Percentiles rank a stretch among this genome's conserved stretches.
These are phyloP conservation scores for Agaricus subrufescens DNA, from an alignment of 768 basidiomycete genomes.

Conservation along the genomic window DNA sequence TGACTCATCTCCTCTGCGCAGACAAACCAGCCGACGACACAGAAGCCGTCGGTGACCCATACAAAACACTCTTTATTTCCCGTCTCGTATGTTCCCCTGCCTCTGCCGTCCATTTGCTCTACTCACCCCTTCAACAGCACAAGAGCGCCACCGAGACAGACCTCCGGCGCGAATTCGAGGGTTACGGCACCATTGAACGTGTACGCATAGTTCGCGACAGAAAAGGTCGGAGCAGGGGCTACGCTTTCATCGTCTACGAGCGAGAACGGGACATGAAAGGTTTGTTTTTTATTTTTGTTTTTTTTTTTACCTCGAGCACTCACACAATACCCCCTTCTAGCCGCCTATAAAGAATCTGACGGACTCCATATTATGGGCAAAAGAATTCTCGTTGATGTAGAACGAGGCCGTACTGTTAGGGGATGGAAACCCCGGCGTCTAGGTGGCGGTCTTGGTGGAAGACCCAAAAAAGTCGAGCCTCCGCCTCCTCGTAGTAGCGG, in stretches of 20 bases:
- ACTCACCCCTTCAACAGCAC: constrained; percentile 46
- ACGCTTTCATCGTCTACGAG: constrained; percentile 97
- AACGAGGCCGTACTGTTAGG: constrained; percentile 94
- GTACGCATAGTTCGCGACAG: constrained; percentile 91
- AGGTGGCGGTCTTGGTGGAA: constrained; percentile 98
- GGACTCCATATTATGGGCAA: constrained; percentile 95
- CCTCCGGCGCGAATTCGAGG: constrained; percentile 91
- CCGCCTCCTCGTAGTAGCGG: constrained; percentile 30
- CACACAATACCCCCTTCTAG: constrained; percentile 30
- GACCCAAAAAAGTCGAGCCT: constrained; percentile 78
- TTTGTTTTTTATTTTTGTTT: constrained; percentile 26
- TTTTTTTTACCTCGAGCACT: constrained; percentile 12
- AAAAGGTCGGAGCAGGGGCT: constrained; percentile 83
- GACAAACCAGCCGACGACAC: constrained; percentile 92
- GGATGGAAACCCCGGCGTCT: constrained; percentile 98
- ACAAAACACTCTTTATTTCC: constrained; percentile 96
- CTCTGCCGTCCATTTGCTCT: constrained; percentile 1
- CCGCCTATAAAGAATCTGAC: constrained; percentile 98
- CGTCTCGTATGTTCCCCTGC: constrained; percentile 57
- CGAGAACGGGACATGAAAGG: constrained; percentile 99
- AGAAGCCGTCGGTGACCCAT: constrained; percentile 92
- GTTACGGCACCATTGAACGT: constrained; percentile 91
- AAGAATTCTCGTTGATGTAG: constrained; percentile 94
- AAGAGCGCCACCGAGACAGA: constrained; percentile 91
- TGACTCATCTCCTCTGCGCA: constrained; percentile 26